Evolutionary conservation across 345 rosid genomes (phyloP), one percentile per base, ranked within the genome.

Genomic region (Nephelium lappaceum): DNA sequence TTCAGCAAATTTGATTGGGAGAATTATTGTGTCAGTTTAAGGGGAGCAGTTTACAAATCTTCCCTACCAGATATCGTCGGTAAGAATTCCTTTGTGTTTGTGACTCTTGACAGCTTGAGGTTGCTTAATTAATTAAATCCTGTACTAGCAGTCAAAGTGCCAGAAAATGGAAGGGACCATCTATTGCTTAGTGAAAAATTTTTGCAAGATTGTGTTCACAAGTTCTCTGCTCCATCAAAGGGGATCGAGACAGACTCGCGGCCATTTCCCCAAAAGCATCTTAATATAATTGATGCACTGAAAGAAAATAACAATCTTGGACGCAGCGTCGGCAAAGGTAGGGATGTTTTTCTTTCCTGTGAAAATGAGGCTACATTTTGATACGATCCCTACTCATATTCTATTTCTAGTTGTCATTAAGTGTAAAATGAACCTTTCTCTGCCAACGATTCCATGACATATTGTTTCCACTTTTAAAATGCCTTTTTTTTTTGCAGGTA

Each of bases 1-100:
- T 84, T 78, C 73, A 76, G 82, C 84, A 82, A 82, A 76, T 82
- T 86, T 82, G 85, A 86, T 65, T 82, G 87, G 85, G 85, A 86
- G 55, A 84, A 82, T 36, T 75, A 75, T 57, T 86, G 85, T 36
- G 47, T 84, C 43, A 82, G 85, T 73, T 68, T 86, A 58, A 75
- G 62, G 15, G 89, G 87, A 5, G 84, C 85, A 16, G 82, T 84
- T 14, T 43, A 75, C 74, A 84, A 58, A 70, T 74, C 79, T 58
- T 80, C 85, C 9, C 78, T 84, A 25, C 78, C 85, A 21, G 71
- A 76, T 55, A 27, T 75, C 70, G 81, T 77, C 21, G 87, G 89
- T 86, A 78, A 71, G 89, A 68, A 55, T 72, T 11, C 27, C 24
- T 27, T 76, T 38, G 38, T 62, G 43, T 27, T 43, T 79, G 38